phyloP scores from a whole-genome alignment of 2,329 filamentous ascomycete genomes.

The Aspergillus sp. region DNA sequence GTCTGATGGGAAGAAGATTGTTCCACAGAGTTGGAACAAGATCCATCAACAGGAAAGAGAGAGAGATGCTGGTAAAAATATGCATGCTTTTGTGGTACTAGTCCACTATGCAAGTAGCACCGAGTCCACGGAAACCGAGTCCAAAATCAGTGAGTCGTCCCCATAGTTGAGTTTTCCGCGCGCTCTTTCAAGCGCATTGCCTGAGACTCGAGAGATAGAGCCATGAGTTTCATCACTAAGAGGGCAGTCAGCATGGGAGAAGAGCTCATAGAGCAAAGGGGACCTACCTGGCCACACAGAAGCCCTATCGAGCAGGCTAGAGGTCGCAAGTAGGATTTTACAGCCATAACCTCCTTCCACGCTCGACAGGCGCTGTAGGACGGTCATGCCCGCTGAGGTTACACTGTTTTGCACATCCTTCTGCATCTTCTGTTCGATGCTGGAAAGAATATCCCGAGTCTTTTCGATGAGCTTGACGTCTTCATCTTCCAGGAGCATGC shows the following conservation, averaged over 20 bases:
- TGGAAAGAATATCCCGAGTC: conserved; percentile 76
- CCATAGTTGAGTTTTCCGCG: conserved; percentile 47
- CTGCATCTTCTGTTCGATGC: conserved; percentile 79
- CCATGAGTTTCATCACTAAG: conserved; percentile 70
- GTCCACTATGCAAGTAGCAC: background rate
- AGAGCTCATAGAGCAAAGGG: background rate
- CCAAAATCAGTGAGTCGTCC: conserved; percentile 19
- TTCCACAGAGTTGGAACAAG: too few relatives aligned
- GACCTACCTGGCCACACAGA: conserved; percentile 87
- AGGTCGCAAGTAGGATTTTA: conserved; percentile 81
- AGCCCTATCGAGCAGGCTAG: conserved; percentile 84
- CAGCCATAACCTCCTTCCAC: conserved; percentile 77
- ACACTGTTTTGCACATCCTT: conserved; percentile 60
- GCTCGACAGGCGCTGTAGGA: conserved; percentile 59
- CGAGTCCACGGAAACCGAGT: background rate
- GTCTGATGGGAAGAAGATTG: too few relatives aligned
- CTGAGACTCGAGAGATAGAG: conserved; percentile 67
- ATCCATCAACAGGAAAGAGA: too few relatives aligned
- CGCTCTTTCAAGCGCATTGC: conserved; percentile 66
- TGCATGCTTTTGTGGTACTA: background rate
- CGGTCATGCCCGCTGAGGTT: conserved; percentile 56
- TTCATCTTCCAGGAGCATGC: conserved; percentile 90
- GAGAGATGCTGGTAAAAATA: background rate
- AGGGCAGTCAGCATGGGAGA: background rate
- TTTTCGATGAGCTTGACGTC: conserved; percentile 84